phyloP scores from a whole-genome alignment of 148 eudicot genomes.

The Camellia granthamiana region DNA sequence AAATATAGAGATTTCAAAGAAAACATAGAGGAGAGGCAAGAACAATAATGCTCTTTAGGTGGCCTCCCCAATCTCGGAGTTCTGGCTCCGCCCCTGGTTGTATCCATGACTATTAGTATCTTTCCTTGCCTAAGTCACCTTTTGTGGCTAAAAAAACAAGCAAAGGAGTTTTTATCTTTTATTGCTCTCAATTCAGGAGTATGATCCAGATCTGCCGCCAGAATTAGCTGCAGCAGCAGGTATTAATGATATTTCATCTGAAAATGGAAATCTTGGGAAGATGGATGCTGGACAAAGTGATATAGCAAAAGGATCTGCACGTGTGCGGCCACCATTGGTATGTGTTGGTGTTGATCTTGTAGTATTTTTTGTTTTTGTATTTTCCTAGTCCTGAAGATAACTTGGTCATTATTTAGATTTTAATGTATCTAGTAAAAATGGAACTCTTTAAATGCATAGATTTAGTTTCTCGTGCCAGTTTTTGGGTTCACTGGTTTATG shows the following conservation, averaged over 20 bases:
- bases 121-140: not conserved
- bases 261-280: slow-evolving; percentile 46
- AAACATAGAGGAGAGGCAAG: no score
- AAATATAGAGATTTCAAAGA: no score
- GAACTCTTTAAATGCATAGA: not conserved
- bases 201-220: slow-evolving; percentile 97
- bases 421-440: not conserved
- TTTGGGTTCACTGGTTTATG: slow-evolving; percentile 10
- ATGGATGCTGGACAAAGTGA: slow-evolving; percentile 54
- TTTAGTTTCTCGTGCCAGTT: not conserved
- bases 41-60: no score
- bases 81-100: not conserved
- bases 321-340: slow-evolving; percentile 59
- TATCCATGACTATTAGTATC: not conserved
- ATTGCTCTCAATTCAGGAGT: slow-evolving; percentile 50
- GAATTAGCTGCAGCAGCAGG: slow-evolving; percentile 94
- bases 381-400: not conserved
- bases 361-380: not conserved
- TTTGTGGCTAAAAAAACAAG: not conserved
- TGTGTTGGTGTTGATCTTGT: slow-evolving; percentile 14
- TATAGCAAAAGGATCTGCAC: slow-evolving; percentile 45
- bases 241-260: slow-evolving; percentile 54
- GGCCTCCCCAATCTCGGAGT: no score
- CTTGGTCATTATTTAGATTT: slow-evolving; percentile 10
- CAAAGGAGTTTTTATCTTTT: slow-evolving; percentile 16